phyloP scores from a whole-genome alignment of 2,329 filamentous ascomycete genomes.

The Fusarium stilboides region DNA sequence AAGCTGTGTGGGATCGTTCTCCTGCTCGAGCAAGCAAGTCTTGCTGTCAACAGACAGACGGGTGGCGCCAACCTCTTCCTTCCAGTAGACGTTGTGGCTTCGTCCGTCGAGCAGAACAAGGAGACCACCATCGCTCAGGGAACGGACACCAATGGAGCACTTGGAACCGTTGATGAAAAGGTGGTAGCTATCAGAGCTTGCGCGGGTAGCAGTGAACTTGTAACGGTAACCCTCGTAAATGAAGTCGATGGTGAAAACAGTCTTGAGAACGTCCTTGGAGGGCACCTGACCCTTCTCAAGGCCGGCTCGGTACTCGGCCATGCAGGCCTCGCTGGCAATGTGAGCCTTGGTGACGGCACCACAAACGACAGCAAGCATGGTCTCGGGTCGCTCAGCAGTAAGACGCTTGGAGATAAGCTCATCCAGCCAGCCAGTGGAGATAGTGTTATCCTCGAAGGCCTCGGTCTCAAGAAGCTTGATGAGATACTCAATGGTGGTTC shows the following conservation, averaged over 20 bases:
- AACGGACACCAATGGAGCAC: slow-evolving; percentile 91
- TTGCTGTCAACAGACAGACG: slow-evolving; percentile 97
- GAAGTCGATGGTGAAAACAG: slow-evolving; percentile 97
- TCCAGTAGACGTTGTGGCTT: slow-evolving; percentile 99
- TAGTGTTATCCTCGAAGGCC: slow-evolving; percentile 98
- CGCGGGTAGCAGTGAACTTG: slow-evolving; percentile 97
- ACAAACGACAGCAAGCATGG: slow-evolving; percentile 93
- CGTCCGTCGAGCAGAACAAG: slow-evolving; percentile 91
- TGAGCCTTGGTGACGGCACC: slow-evolving; percentile 97
- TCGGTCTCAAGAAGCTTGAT: slow-evolving; percentile 99
- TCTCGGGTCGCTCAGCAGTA: slow-evolving; percentile 94
- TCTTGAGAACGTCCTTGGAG: slow-evolving; percentile 96
- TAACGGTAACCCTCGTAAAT: slow-evolving; percentile 98
- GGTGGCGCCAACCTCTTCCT: slow-evolving; percentile 96
- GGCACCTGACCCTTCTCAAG: slow-evolving; percentile 98
- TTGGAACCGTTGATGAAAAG: slow-evolving; percentile 99
- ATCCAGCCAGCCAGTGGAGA: slow-evolving; percentile 98
- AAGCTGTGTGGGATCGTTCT: slow-evolving; percentile 98
- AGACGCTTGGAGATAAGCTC: slow-evolving; percentile 98
- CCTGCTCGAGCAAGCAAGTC: slow-evolving; percentile 97
- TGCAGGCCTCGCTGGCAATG: slow-evolving; percentile 90
- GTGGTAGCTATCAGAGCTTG: slow-evolving; percentile 93
- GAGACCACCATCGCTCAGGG: slow-evolving; percentile 93
- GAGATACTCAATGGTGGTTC: slow-evolving; percentile 97
- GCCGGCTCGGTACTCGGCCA: slow-evolving; percentile 87